Percentiles rank a stretch among this genome's conserved stretches.
phyloP scores from a whole-genome alignment of 139 green algal species.

The Coccomyxa sp. region DNA sequence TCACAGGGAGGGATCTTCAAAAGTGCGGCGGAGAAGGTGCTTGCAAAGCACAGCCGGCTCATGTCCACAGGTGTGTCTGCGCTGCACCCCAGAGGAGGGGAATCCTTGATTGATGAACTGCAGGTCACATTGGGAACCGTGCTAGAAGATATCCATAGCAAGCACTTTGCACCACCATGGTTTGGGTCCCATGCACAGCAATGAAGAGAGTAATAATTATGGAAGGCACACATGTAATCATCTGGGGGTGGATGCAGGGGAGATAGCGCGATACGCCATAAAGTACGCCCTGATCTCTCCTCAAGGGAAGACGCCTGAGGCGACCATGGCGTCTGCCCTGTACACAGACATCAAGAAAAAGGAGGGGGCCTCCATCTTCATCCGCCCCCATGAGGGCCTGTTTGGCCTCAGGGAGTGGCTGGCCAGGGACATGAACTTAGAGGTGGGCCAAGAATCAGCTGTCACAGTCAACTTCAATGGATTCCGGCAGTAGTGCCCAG shows the following conservation, averaged over 20 bases:
- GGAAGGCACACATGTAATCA: neutral
- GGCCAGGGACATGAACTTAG: neutral
- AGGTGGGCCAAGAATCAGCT: neutral
- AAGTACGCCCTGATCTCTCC: conserved; percentile 59
- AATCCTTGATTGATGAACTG: neutral
- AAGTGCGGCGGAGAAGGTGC: conserved; percentile 61
- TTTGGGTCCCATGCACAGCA: neutral
- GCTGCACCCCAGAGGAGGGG: neutral
- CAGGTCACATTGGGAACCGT: neutral
- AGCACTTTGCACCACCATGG: neutral
- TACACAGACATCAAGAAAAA: conserved; percentile 85
- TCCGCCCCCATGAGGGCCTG: conserved; percentile 72
- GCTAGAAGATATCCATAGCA: too few relatives aligned
- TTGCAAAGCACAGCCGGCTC: conserved; percentile 58
- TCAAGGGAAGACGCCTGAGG: conserved; percentile 76
- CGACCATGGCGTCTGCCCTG: conserved; percentile 80
- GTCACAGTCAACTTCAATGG: neutral
- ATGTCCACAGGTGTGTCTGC: conserved; percentile 67
- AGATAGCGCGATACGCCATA: conserved; percentile 51
- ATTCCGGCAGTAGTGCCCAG: too few relatives aligned
- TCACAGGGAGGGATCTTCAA: conserved; percentile 75
- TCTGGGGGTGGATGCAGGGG: conserved; percentile 28
- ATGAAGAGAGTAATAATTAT: neutral
- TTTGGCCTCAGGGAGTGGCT: conserved; percentile 78
- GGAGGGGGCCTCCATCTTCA: conserved; percentile 58